These are phyloP conservation scores for Simmondsia chinensis DNA, from an alignment of 148 eudicot species.

Conservation along the genomic window DNA sequence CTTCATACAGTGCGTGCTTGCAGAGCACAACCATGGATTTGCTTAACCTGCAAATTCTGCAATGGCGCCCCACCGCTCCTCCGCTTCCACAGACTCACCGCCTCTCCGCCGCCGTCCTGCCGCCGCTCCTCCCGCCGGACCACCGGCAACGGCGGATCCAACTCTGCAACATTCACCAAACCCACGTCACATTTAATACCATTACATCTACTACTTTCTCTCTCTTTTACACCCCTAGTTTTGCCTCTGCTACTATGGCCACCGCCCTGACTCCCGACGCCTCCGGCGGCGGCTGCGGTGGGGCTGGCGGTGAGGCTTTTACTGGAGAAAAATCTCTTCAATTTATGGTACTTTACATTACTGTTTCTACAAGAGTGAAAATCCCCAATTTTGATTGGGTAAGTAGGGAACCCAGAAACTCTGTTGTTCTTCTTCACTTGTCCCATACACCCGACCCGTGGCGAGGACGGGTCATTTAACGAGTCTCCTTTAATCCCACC, in stretches of 20 bases:
- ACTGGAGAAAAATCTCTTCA: conserved; percentile 38
- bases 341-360: conserved; percentile 22
- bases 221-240: background rate
- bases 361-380: conserved; percentile 3
- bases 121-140: conserved; percentile 23
- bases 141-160: conserved; percentile 88
- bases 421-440: conserved; percentile 54
- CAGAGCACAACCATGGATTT: conserved; percentile 10
- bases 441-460: conserved; percentile 62
- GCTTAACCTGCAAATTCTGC: conserved; percentile 38
- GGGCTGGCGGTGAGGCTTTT: conserved; percentile 19
- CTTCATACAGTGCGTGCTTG: conserved; percentile 21
- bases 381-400: conserved; percentile 5
- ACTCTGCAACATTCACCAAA: conserved; percentile 28
- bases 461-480: conserved; percentile 52
- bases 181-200: conserved; percentile 2
- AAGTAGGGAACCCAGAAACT: conserved; percentile 25
- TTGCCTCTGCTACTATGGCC: conserved; percentile 13
- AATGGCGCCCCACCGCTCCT: conserved; percentile 42
- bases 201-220: background rate
- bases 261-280: background rate
- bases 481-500: no score
- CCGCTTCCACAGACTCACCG: conserved; percentile 53
- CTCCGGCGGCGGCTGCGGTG: conserved; percentile 7
- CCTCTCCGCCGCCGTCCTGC: conserved; percentile 10